phyloP scores from a whole-genome alignment of 2,329 filamentous ascomycete genomes.

The Cercospora citrullina region DNA sequence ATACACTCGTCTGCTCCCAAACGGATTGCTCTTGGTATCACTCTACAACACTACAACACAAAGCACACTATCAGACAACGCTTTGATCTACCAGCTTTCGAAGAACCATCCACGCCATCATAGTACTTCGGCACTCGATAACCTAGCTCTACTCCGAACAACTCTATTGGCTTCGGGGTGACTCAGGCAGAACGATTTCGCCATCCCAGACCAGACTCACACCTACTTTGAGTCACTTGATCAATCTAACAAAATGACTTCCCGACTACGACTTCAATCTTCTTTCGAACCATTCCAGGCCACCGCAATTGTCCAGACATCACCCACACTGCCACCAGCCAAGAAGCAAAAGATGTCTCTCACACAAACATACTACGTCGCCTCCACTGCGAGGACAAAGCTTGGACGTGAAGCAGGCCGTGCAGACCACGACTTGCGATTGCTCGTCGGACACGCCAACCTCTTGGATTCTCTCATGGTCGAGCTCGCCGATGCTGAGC shows the following conservation, averaged over 20 bases:
- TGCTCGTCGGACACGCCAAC: constrained; percentile 97
- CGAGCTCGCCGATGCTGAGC: constrained; percentile 87
- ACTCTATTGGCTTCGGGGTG: constrained; percentile 25
- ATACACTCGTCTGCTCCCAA: constrained; percentile 12
- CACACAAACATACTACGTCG: constrained; percentile 97
- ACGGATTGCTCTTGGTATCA: constrained; percentile 11
- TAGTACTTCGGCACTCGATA: constrained; percentile 21
- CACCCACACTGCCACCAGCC: constrained; percentile 44
- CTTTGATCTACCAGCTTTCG: not conserved
- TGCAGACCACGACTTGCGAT: constrained; percentile 89
- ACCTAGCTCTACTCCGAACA: constrained; percentile 21
- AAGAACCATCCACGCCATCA: constrained; percentile 4
- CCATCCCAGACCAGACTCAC: constrained; percentile 24
- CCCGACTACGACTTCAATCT: constrained; percentile 51
- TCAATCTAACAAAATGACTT: constrained; percentile 46
- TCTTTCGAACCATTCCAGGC: constrained; percentile 49
- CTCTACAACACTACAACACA: constrained; percentile 8
- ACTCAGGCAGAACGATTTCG: constrained; percentile 29
- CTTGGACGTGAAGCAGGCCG: constrained; percentile 87
- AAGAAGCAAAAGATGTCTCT: constrained; percentile 89
- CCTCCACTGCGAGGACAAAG: constrained; percentile 94
- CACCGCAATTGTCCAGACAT: constrained; percentile 47
- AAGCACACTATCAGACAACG: constrained; percentile 10
- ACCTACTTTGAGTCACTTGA: constrained; percentile 26
- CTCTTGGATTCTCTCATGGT: constrained; percentile 93